Evolutionary conservation across 495 filamentous ascomycete species (phyloP), one percentile per base, ranked within the genome.

Genomic region (Hyaloscypha finlandica): DNA sequence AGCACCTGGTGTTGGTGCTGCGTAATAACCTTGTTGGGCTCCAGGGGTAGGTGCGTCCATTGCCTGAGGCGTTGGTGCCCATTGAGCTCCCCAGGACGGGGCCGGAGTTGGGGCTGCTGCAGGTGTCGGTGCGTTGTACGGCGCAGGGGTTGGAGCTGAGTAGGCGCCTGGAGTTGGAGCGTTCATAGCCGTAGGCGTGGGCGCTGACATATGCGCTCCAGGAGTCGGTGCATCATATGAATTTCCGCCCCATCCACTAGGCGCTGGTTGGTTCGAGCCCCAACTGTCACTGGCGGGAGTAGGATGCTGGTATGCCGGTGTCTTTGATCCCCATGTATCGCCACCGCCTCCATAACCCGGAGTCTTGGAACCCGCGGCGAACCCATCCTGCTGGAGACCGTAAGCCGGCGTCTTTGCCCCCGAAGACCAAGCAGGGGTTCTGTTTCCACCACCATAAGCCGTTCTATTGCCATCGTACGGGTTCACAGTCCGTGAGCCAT

Each of bases 401-500:
- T 90, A 90, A 25, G 85, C 87, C 4, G 90, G 92, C 1, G 92
- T 95, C 70, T 92, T 89, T 31, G 86, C 87, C 19, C 88, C 85
- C 5, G 90, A 85, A 53, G 88, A 88, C 71, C 88, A 87, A 5
- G 84, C 86, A 25, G 88, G 87, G 0, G 88, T 88, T 39, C 86
- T 83, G 64, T 84, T 85, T 79, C 83, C 22, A 79, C 82, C 89
- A 61, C 90, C 86, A 82, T 85, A 94, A 66, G 79, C 84, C 11
- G 90, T 95, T 39, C 91, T 86, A 71, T 80, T 90, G 59, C 92
- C 93, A 73, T 94, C 92, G 73, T 92, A 92, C 3, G 89, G 87
- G 63, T 92, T 92, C 29, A 87, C 85, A n/a, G 90, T 93, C 65
- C 86, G 87, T 8, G 84, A 90, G 57, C 87, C 87, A 68, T 89